Evolutionary conservation across 1,284 basidiomycete species (phyloP), one percentile per base, ranked within the genome.

Genomic region (Cutaneotrichosporon sp.): DNA sequence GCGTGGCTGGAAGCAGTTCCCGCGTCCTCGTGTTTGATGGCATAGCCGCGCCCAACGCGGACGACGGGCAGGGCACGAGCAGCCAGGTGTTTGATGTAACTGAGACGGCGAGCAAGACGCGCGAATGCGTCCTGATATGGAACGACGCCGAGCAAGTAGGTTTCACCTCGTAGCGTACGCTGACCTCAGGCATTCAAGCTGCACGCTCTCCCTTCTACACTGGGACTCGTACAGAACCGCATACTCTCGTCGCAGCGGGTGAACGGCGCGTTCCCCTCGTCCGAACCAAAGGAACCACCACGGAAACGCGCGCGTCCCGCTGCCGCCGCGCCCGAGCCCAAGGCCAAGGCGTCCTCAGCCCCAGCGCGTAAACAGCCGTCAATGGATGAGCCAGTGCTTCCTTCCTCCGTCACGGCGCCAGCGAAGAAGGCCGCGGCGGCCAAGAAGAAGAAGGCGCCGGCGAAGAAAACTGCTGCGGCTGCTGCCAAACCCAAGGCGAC

Each of bases 81-180:
- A 55, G 59, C 26, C 68, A 71, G 45, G 69, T 67, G 7, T 73
- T 70, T 43, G 69, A 72, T 41, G 60, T 67, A 5, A 52, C 65
- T 13, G 68, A 69, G 40, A 70, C 70, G 51, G 26, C 44, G 10
- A 55, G 52, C 52, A 69, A 68, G 56, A 18, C 58, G 15, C 52
- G 67, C n/a, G 71, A 73, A 51, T 73, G 69, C 39, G 71, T 72
- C 0, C 43, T 73, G 30, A 52, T 73, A 2, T 73, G 58, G 56
- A 58, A 70, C 48, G 64, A 65, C 2, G 61, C 42, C 0, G 55
- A 49, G 2, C 56, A 67, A 43, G 70, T 73, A 23, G 12, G 55
- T 52, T 18, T n/a, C n/a, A n/a, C n/a, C 20, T 1, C 35, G 10
- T 38, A 34, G 22, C 46, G 26, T 7, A 10, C 26, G 13, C 58